These are phyloP conservation scores for Limonium bicolor DNA, from an alignment of 148 eudicot species.

Conservation along the genomic window DNA sequence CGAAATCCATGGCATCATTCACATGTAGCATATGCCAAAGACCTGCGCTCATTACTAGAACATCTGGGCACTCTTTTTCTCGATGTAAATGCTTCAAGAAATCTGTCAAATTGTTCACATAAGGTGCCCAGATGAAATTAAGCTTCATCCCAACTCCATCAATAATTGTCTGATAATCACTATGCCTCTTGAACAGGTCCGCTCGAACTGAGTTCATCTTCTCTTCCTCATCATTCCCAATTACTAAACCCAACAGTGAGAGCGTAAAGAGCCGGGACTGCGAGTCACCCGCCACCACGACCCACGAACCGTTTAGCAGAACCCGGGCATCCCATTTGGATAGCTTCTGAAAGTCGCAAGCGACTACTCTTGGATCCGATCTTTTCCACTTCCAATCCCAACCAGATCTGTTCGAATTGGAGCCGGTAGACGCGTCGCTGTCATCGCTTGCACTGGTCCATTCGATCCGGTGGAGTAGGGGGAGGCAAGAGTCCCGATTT, in stretches of 20 bases:
- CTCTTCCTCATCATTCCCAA: slow-evolving; percentile 39
- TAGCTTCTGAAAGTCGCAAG: slow-evolving; percentile 64
- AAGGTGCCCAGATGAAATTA: slow-evolving; percentile 94
- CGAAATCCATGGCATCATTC: slow-evolving; percentile 40
- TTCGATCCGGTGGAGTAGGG: slow-evolving; percentile 31
- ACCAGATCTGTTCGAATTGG: slow-evolving; percentile 7
- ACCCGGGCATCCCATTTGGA: slow-evolving; percentile 38
- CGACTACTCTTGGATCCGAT: slow-evolving; percentile 21
- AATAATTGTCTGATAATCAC: slow-evolving; percentile 56
- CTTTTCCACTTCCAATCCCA: slow-evolving; percentile 51
- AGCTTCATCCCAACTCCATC: slow-evolving; percentile 62
- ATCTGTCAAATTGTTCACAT: slow-evolving; percentile 38
- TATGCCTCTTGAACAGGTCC: slow-evolving; percentile 83
- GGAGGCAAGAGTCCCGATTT: slow-evolving; percentile 37
- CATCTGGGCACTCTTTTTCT: slow-evolving; percentile 55
- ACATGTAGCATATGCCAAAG: slow-evolving; percentile 92
- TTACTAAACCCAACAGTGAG: slow-evolving; percentile 43
- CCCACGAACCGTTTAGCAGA: slow-evolving; percentile 81
- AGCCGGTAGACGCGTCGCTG: neutral
- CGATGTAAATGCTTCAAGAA: slow-evolving; percentile 19
- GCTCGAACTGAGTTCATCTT: slow-evolving; percentile 28
- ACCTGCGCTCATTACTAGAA: slow-evolving; percentile 83
- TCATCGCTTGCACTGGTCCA: slow-evolving; percentile 10
- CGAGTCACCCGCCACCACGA: slow-evolving; percentile 77
- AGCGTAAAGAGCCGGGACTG: slow-evolving; percentile 55